Conservation (phyloP, 495 filamentous ascomycete genomes). For the Xylaria nigripes region DNA sequence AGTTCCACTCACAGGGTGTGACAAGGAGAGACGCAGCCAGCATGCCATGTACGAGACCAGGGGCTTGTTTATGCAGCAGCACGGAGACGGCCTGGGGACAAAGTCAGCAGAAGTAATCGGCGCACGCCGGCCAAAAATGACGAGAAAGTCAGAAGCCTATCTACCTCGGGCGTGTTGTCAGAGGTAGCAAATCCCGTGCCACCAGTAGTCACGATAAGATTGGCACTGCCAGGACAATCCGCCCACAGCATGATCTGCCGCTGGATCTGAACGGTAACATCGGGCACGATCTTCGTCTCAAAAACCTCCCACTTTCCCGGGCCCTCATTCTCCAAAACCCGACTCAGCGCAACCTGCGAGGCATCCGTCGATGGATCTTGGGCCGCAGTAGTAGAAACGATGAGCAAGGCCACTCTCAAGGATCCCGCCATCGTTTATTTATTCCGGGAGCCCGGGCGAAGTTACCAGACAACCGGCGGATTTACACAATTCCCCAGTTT, state of each 20-base stretch:
- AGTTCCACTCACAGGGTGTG: slow-evolving; percentile 66
- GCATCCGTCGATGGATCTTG: slow-evolving; percentile 73
- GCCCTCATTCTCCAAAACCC: slow-evolving; percentile 58
- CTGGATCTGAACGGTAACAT: slow-evolving; percentile 69
- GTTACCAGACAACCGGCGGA: too few species aligned
- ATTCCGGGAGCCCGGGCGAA: too few species aligned
- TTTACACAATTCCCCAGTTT: too few species aligned
- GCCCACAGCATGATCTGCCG: slow-evolving; percentile 58
- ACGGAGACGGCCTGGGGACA: slow-evolving; percentile 60
- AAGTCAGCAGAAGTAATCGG: neutral
- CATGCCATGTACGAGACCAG: slow-evolving; percentile 93
- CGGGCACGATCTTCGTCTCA: slow-evolving; percentile 69
- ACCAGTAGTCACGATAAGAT: slow-evolving; percentile 80
- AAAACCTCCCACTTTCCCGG: slow-evolving; percentile 58
- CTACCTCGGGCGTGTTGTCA: slow-evolving; percentile 82
- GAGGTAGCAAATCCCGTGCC: slow-evolving; percentile 90
- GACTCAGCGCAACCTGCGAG: slow-evolving; percentile 52
- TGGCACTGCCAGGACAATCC: slow-evolving; percentile 50
- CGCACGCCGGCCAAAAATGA: neutral
- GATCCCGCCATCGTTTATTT: slow-evolving; percentile 7
- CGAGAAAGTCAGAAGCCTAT: slow-evolving; percentile 14
- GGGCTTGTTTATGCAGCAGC: slow-evolving; percentile 77
- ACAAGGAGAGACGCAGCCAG: slow-evolving; percentile 72
- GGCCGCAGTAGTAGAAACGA: slow-evolving; percentile 90
- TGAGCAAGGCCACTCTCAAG: slow-evolving; percentile 65